Evolutionary conservation across 352 stramenopile genomes (phyloP), one percentile per base, ranked within the genome.

Genomic region (Globisporangium radiosum): DNA sequence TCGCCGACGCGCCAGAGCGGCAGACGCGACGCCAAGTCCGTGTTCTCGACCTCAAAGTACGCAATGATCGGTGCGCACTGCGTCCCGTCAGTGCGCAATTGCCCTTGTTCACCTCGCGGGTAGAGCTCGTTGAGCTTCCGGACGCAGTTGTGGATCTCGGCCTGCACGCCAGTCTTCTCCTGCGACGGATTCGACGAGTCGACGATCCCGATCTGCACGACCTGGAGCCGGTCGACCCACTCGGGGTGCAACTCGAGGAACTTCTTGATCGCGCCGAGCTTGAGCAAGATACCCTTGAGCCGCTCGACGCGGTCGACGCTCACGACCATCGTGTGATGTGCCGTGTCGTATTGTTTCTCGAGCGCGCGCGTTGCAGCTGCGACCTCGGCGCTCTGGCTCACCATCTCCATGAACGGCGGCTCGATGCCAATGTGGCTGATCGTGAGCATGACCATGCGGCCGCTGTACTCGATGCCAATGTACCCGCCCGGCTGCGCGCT

Each of bases 381-480:
- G 2, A 94, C 82, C 51, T 85, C 65, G 7, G 65, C 63, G 38
- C 66, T 90, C 7, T 75, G 61, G 50, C 71, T 84, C 44, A 92
- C 76, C 53, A 69, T 68, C 60, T 92, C 72, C 65, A 94, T 79
- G 57, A 94, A 90, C 4, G 82, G 75, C 3, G 95, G 88, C 70
- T 99, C 96, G 56, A 99, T 96, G 52, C 97, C 96, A 52, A 98
- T 98, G 73, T 99, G 97, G 60, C 97, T 98, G 71, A 95, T 98
- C 5, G 96, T 98, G 40, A 99, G 78, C 69, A 95, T 87, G 9
- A 99, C 95, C 72, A 98, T 96, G 17, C 97, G 83, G 40, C 97
- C 97, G 72, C 96, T 98, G 68, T 98, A 98, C 65, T 99, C 90
- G 45, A 99, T 94, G 25, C 88, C 90, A 57, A 98, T 92, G 64